phyloP scores from a whole-genome alignment of 2,329 filamentous ascomycete species.

The Cercospora canescens region DNA sequence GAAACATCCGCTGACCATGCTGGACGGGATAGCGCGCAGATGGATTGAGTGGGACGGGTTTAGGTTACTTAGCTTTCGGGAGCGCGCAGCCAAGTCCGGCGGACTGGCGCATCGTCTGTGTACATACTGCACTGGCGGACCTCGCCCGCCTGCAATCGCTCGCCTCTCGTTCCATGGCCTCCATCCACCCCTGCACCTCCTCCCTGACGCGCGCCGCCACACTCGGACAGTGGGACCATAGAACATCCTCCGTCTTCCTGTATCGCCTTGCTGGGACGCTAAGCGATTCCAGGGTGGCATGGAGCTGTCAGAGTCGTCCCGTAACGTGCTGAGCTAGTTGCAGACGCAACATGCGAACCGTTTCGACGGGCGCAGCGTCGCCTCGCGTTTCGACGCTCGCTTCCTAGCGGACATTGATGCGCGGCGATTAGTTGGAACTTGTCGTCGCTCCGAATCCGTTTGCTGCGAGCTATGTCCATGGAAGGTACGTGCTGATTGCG shows the following conservation, averaged over 20 bases:
- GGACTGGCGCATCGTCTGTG: background rate
- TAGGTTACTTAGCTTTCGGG: background rate
- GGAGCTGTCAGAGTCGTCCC: too few species aligned
- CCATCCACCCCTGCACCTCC: too few species aligned
- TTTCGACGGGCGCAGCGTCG: background rate
- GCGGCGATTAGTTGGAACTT: background rate
- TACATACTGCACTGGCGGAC: background rate
- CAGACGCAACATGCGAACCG: background rate
- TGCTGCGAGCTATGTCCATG: background rate
- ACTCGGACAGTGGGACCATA: background rate
- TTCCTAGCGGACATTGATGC: background rate
- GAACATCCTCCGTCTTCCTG: background rate
- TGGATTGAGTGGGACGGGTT: background rate
- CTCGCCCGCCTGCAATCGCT: background rate
- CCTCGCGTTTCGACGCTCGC: background rate
- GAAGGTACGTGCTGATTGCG: background rate
- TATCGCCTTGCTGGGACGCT: background rate
- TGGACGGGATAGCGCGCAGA: background rate
- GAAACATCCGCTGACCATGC: background rate
- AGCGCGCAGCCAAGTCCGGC: background rate
- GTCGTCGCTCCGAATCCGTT: background rate
- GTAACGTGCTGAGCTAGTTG: background rate
- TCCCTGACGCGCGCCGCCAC: background rate
- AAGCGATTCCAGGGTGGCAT: background rate
- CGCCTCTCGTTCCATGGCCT: too few species aligned